These are phyloP conservation scores for Arxiozyma telluris DNA, from an alignment of 1,139 yeast genomes.

Conservation along the genomic window DNA sequence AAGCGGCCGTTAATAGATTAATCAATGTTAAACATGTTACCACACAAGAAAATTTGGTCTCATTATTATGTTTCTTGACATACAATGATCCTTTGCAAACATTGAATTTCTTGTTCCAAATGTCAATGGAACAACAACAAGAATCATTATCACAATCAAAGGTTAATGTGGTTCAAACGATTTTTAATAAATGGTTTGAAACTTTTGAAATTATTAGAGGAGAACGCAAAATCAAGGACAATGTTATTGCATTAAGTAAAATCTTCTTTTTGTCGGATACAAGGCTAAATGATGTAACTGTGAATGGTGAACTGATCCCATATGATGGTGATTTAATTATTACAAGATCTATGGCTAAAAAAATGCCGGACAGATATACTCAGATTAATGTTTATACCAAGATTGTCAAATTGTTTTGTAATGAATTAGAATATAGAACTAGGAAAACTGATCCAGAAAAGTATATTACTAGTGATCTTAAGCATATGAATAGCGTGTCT, in stretches of 20 bases:
- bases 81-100: constrained; percentile 52
- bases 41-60: constrained; percentile 65
- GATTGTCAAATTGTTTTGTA: constrained; percentile 59
- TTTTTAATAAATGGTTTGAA: constrained; percentile 71
- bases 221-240: constrained; percentile 59
- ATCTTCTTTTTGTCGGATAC: constrained; percentile 52
- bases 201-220: constrained; percentile 79
- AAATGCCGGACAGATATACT: constrained; percentile 55
- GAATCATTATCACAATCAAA: neutral
- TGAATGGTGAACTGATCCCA: constrained; percentile 71
- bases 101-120: constrained; percentile 47
- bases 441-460: constrained; percentile 36
- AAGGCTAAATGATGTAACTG: constrained; percentile 43
- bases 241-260: constrained; percentile 60
- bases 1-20: constrained; percentile 64
- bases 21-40: constrained; percentile 57
- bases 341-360: constrained; percentile 75
- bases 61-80: constrained; percentile 69
- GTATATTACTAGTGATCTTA: constrained; percentile 20
- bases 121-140: constrained; percentile 28
- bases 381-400: constrained; percentile 62
- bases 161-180: constrained; percentile 36
- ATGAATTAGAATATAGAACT: constrained; percentile 59
- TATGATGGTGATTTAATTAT: constrained; percentile 51
- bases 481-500: constrained; percentile 17